phyloP scores from a whole-genome alignment of 768 basidiomycete species.

The Leucosporidium yakuticum region DNA sequence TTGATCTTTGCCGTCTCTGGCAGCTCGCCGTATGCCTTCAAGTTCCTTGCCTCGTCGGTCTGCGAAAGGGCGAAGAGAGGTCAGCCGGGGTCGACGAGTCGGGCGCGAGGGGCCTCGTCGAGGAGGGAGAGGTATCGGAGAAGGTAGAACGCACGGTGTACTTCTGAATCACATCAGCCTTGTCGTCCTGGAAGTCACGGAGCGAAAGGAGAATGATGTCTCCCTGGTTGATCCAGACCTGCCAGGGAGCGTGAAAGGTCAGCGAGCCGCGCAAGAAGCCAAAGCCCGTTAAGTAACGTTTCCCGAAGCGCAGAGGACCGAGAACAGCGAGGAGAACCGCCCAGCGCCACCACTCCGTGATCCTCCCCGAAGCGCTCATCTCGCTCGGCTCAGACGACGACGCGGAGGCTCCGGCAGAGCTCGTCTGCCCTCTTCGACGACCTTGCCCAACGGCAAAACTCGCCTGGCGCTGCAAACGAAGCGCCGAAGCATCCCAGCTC shows the following conservation, averaged over 20 bases:
- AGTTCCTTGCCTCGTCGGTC: conserved; percentile 69
- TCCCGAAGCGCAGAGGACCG: no score
- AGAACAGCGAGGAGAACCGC: no score
- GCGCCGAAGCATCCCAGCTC: neutral
- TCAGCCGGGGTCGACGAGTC: no score
- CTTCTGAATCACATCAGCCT: conserved; percentile 98
- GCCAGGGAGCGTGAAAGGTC: neutral
- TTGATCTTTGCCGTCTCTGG: conserved; percentile 63
- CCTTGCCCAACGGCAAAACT: no score
- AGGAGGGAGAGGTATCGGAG: conserved; percentile 46
- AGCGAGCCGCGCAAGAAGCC: neutral
- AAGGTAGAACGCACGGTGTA: conserved; percentile 55
- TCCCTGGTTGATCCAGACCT: conserved; percentile 99
- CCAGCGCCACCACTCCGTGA: no score
- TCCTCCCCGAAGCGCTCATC: no score
- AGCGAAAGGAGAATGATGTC: conserved; percentile 91
- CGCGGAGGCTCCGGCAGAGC: no score
- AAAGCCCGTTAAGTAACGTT: no score
- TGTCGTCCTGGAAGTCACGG: conserved; percentile 98
- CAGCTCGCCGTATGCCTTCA: conserved; percentile 96
- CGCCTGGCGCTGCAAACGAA: no score
- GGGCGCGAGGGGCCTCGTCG: no score
- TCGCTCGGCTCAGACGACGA: no score
- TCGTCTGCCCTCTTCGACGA: no score
- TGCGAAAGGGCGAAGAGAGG: neutral